These are phyloP conservation scores for Ustilago vetiveriae DNA, from an alignment of 1,284 basidiomycete species.

Conservation along the genomic window DNA sequence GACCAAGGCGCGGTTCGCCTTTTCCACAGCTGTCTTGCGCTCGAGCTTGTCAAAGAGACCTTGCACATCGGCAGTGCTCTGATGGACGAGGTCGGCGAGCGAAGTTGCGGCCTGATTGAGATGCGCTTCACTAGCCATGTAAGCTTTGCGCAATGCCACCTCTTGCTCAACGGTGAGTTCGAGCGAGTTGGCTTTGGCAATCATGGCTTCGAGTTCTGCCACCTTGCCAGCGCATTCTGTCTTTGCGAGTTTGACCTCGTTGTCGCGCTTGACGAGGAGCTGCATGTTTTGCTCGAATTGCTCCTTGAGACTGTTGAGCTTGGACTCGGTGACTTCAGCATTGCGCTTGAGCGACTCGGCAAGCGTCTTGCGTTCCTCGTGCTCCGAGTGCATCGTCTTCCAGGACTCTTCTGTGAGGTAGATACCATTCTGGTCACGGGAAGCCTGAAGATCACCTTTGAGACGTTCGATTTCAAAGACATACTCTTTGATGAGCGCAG, in stretches of 20 bases:
- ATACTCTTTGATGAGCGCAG: slow-evolving; percentile 92
- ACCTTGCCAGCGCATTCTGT: slow-evolving; percentile 45
- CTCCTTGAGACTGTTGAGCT: slow-evolving; percentile 60
- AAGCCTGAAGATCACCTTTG: slow-evolving; percentile 81
- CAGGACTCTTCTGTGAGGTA: slow-evolving; percentile 59
- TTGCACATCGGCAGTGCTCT: slow-evolving; percentile 78
- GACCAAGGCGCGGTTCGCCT: slow-evolving; percentile 76
- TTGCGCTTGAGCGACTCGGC: slow-evolving; percentile 55
- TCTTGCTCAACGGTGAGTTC: slow-evolving; percentile 66
- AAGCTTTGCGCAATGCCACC: slow-evolving; percentile 75
- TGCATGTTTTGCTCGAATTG: slow-evolving; percentile 66
- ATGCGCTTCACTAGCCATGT: slow-evolving; percentile 77
- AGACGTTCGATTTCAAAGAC: slow-evolving; percentile 93
- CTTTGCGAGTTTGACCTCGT: slow-evolving; percentile 49
- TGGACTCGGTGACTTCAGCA: slow-evolving; percentile 62
- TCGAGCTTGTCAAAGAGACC: slow-evolving; percentile 84
- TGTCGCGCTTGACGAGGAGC: slow-evolving; percentile 60
- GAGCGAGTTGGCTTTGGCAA: slow-evolving; percentile 40
- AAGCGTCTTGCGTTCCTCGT: slow-evolving; percentile 45
- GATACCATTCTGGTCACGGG: slow-evolving; percentile 62
- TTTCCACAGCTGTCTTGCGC: slow-evolving; percentile 77
- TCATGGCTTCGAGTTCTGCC: slow-evolving; percentile 47
- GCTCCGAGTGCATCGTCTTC: slow-evolving; percentile 56
- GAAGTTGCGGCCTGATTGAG: slow-evolving; percentile 78
- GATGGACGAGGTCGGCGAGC: slow-evolving; percentile 75